phyloP scores from a whole-genome alignment of 169 alveolate species.

The Plasmodium blacklocki region DNA sequence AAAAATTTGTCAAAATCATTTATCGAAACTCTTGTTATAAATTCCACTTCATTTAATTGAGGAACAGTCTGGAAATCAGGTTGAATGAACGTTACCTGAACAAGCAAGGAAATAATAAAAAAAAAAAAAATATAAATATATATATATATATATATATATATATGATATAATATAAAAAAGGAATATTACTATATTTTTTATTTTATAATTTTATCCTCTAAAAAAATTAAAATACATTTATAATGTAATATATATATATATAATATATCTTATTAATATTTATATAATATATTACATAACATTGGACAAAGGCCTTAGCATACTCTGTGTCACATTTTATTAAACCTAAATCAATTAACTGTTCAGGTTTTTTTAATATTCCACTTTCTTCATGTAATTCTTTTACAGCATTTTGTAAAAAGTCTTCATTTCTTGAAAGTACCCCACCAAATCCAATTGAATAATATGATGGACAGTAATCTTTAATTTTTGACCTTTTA shows the following conservation, averaged over 20 bases:
- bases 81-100: slow-evolving; percentile 31
- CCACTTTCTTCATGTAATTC: slow-evolving; percentile 83
- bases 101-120: not conserved
- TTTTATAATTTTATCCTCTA: no score
- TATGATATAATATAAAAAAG: not conserved
- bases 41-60: slow-evolving; percentile 69
- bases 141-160: no score
- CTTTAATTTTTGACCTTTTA: slow-evolving; percentile 76
- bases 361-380: slow-evolving; percentile 74
- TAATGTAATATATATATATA: not conserved
- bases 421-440: slow-evolving; percentile 77
- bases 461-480: slow-evolving; percentile 80
- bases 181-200: not conserved
- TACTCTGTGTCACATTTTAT: slow-evolving; percentile 66
- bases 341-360: slow-evolving; percentile 77
- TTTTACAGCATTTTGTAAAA: slow-evolving; percentile 77
- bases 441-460: slow-evolving; percentile 84
- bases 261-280: not conserved
- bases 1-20: slow-evolving; percentile 48
- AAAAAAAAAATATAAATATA: not conserved
- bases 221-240: not conserved
- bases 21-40: slow-evolving; percentile 36
- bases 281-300: slow-evolving; percentile 26
- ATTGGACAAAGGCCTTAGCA: slow-evolving; percentile 13
- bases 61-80: slow-evolving; percentile 53